These are phyloP conservation scores for rapeseed (Brassica napus) DNA, from an alignment of 345 rosid species.

Conservation along the genomic window DNA sequence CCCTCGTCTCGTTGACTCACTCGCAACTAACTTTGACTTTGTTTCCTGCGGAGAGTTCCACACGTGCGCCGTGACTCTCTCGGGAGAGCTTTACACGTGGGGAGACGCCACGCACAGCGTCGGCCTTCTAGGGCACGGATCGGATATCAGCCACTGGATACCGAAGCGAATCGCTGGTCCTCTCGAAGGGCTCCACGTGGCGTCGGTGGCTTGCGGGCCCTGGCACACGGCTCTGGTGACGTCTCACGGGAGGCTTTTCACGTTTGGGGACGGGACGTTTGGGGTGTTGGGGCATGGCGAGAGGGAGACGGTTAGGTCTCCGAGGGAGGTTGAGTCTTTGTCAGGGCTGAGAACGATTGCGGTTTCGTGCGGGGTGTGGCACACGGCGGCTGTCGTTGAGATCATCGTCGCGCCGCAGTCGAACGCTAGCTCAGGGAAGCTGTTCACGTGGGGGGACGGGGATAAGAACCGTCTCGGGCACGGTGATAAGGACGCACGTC, in stretches of 20 bases:
- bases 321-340: constrained; percentile 88
- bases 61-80: constrained; percentile 82
- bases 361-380: constrained; percentile 98
- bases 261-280: constrained; percentile 80
- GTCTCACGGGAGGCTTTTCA: constrained; percentile 49
- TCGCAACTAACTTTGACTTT: constrained; percentile 63
- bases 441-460: constrained; percentile 99
- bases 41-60: constrained; percentile 98
- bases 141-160: too few relatives aligned
- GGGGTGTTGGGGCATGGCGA: constrained; percentile 96
- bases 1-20: constrained; percentile 79
- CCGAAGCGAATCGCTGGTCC: too few relatives aligned
- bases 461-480: constrained; percentile 96
- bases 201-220: too few relatives aligned
- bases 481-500: constrained; percentile 75
- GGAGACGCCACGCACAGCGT: constrained; percentile 93
- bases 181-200: too few relatives aligned
- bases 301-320: constrained; percentile 63
- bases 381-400: constrained; percentile 95
- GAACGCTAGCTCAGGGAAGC: constrained; percentile 70
- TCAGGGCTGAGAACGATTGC: constrained; percentile 81
- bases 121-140: constrained; percentile 51
- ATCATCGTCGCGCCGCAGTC: constrained; percentile 74
- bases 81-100: constrained; percentile 77
- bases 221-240: too few relatives aligned